These are phyloP conservation scores for Jatropha multifida DNA, from an alignment of 441 rosid species.

Conservation along the genomic window DNA sequence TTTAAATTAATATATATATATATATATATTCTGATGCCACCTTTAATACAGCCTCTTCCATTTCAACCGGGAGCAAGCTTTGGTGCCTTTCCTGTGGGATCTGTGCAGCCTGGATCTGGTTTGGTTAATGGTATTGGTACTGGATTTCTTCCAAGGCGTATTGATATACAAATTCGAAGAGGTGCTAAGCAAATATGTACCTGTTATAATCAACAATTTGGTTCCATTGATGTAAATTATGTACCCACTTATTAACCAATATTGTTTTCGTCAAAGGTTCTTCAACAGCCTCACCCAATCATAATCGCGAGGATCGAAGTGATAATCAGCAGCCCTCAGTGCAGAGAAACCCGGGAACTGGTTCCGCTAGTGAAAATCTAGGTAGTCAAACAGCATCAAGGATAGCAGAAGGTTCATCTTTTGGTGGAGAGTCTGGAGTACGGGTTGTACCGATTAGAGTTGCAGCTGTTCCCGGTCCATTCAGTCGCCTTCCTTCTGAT, in stretches of 20 bases:
- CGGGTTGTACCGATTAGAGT: slow-evolving; percentile 68
- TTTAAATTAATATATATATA: not conserved
- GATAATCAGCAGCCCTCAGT: slow-evolving; percentile 42
- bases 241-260: not conserved
- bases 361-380: slow-evolving; percentile 36
- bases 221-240: slow-evolving; percentile 1
- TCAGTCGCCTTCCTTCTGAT: slow-evolving; percentile 53
- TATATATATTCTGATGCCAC: slow-evolving; percentile 21
- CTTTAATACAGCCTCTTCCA: slow-evolving; percentile 57
- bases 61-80: slow-evolving; percentile 58
- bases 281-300: slow-evolving; percentile 36
- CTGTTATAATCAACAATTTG: not conserved
- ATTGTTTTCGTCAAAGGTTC: slow-evolving; percentile 33
- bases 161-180: slow-evolving; percentile 79
- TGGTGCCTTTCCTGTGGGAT: slow-evolving; percentile 49
- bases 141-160: slow-evolving; percentile 62
- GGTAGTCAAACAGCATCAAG: slow-evolving; percentile 40
- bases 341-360: slow-evolving; percentile 37
- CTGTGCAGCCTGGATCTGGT: slow-evolving; percentile 52
- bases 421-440: slow-evolving; percentile 58
- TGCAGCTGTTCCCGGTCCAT: slow-evolving; percentile 57
- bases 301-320: slow-evolving; percentile 40
- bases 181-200: slow-evolving; percentile 31
- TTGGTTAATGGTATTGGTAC: slow-evolving; percentile 47
- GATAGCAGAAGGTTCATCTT: slow-evolving; percentile 40